These are phyloP conservation scores for Coniosporium tulheliwenetii DNA, from an alignment of 2,329 filamentous ascomycete species.

Conservation along the genomic window DNA sequence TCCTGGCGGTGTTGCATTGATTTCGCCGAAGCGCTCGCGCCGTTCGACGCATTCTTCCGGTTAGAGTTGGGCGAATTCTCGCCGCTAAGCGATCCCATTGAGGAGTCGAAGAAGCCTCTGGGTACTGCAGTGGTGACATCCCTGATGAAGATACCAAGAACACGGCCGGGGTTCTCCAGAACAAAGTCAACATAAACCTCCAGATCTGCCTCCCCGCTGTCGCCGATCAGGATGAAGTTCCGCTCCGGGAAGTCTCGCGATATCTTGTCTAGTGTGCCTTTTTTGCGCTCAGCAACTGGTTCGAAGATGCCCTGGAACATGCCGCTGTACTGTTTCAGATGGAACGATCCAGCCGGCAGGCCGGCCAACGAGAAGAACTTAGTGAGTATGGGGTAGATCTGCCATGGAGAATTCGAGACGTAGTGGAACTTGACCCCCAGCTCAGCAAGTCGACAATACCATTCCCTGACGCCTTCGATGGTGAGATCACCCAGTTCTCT, in stretches of 20 bases:
- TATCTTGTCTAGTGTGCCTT: conserved; percentile 70
- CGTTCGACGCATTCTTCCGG: conserved; percentile 12
- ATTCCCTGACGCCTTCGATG: conserved; percentile 75
- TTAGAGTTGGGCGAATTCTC: conserved; percentile 10
- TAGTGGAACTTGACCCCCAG: conserved; percentile 87
- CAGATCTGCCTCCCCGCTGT: conserved; percentile 91
- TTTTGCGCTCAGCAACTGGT: conserved; percentile 89
- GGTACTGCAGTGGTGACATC: conserved; percentile 75
- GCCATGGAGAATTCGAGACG: conserved; percentile 99
- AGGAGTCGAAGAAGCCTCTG: conserved; percentile 64
- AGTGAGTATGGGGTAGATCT: conserved; percentile 78
- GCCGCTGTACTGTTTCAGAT: conserved; percentile 89
- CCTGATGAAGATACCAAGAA: conserved; percentile 81
- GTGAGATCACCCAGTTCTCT: conserved; percentile 68
- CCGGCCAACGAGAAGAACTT: conserved; percentile 70
- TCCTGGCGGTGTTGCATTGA: conserved; percentile 10
- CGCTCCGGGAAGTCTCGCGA: conserved; percentile 79
- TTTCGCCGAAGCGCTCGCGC: conserved; percentile 6
- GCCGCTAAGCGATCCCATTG: conserved; percentile 22
- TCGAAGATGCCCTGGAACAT: conserved; percentile 98
- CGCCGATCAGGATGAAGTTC: conserved; percentile 81
- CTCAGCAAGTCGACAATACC: conserved; percentile 65
- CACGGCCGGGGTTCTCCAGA: conserved; percentile 63
- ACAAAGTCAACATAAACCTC: conserved; percentile 96
- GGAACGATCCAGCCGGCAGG: conserved; percentile 76